A percentile compares a stretch with the other conserved stretches of the same genome.
Evolutionary conservation across 2,329 filamentous ascomycete species (phyloP).

Genomic region (Hymenoscyphus infarciens): DNA sequence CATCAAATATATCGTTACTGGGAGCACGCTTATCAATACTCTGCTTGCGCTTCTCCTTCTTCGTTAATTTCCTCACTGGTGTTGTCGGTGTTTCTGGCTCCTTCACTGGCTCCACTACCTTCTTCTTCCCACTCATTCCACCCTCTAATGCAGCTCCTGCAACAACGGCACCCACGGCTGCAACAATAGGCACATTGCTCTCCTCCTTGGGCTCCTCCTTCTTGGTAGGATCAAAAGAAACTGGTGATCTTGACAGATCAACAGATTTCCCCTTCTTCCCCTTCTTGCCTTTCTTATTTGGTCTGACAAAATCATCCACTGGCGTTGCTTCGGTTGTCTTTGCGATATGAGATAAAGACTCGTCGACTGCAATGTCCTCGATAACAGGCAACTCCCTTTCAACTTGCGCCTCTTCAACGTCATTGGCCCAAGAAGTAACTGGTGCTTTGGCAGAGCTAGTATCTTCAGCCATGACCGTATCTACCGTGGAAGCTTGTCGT

Average conservation of each 20-base stretch:
- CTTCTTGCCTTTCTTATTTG: slow-evolving; percentile 40
- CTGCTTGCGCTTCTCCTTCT: slow-evolving; percentile 40
- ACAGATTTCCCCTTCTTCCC: slow-evolving; percentile 34
- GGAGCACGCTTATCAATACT: slow-evolving; percentile 40
- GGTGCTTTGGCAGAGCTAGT: slow-evolving; percentile 13
- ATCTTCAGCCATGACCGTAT: slow-evolving; percentile 14
- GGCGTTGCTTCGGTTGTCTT: slow-evolving; percentile 25
- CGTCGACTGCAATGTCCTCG: slow-evolving; percentile 31
- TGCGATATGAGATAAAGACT: slow-evolving; percentile 33
- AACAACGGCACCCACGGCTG: slow-evolving; percentile 16
- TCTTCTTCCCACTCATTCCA: slow-evolving; percentile 5
- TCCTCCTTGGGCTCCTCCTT: slow-evolving; percentile 26
- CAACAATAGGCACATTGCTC: slow-evolving; percentile 20
- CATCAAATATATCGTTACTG: slow-evolving; percentile 44
- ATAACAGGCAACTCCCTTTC: slow-evolving; percentile 30
- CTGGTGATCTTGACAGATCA: slow-evolving; percentile 14
- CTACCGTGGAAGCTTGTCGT: slow-evolving; percentile 26
- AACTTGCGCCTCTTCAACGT: slow-evolving; percentile 32
- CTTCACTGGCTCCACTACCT: slow-evolving; percentile 16
- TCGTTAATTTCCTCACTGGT: slow-evolving; percentile 35
- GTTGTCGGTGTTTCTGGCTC: slow-evolving; percentile 28
- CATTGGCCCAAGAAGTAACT: slow-evolving; percentile 32
- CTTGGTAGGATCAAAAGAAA: slow-evolving; percentile 11
- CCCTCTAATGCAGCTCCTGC: slow-evolving; percentile 18
- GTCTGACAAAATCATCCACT: slow-evolving; percentile 29